Evolutionary conservation across 345 rosid species (phyloP).

Genomic region (Jatropha curcas): DNA sequence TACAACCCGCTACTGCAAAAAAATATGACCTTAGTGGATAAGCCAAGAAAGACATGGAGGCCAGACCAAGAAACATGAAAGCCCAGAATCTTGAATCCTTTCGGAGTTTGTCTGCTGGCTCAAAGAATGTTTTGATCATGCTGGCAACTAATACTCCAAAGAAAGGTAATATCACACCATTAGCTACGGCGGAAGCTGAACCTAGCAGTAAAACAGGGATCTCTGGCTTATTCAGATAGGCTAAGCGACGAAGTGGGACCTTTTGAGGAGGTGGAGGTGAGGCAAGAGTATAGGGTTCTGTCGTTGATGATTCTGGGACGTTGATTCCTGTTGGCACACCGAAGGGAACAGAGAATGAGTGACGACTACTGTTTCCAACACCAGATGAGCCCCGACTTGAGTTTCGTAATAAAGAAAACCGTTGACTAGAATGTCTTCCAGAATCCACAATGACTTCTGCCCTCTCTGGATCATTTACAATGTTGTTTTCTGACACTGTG

Average conservation of each 20-base stretch:
- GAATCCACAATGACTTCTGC: conserved; percentile 13
- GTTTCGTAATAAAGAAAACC: conserved; percentile 10
- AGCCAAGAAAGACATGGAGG: not conserved
- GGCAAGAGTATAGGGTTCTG: not conserved
- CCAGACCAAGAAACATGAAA: conserved; percentile 6
- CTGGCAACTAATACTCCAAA: conserved; percentile 11
- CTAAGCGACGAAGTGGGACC: conserved; percentile 12
- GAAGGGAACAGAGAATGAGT: conserved; percentile 5
- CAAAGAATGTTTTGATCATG: conserved; percentile 15
- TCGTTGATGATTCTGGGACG: not conserved
- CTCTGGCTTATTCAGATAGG: conserved; percentile 20
- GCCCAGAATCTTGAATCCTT: conserved; percentile 10
- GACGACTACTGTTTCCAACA: conserved; percentile 8
- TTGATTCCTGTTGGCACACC: conserved; percentile 2
- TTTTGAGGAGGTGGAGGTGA: not conserved
- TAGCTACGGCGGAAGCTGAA: not conserved
- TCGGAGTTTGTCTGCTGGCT: conserved; percentile 9
- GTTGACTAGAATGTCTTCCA: conserved; percentile 12
- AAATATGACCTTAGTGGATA: conserved; percentile 5
- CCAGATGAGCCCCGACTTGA: conserved; percentile 16
- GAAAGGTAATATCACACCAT: conserved; percentile 16
- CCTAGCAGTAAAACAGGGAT: conserved; percentile 13
- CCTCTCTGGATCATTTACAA: not conserved
- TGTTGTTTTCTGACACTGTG: not conserved
- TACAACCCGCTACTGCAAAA: conserved; percentile 17